Base-by-base conservation (phyloP, 768 basidiomycete genomes). In the Kwoniella dejecticola region DNA sequence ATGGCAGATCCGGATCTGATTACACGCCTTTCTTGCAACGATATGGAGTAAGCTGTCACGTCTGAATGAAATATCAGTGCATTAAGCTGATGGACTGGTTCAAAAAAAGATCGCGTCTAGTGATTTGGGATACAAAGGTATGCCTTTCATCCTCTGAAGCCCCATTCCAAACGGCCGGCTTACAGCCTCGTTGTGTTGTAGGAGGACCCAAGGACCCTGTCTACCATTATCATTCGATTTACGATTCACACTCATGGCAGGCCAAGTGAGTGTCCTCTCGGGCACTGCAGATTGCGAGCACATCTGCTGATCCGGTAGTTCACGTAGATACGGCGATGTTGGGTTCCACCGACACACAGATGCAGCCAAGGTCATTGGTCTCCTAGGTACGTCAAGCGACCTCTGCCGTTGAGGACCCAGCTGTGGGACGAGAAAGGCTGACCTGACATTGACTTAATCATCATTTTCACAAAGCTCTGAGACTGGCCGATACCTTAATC, bases 1-100 rank as follows among this genome's bases (percentile, higher is more conserved):
- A n/a, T n/a, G n/a, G n/a, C 42, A 60, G 79, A 23, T 89, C 87
- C 52, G 91, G 91, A 24, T 91, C 89, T 60, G 95, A 97, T 78
- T 97, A 84, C 68, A 96, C 94, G 0, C 88, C 91, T 10, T 96
- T 97, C 81, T 79, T 98, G 69, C 91, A 97, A 77, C 82, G 87
- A 41, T 81, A 86, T 52, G 88, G 88, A 1, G 84, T 89, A 42
- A 64, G 69, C n/a, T 8, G 1, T n/a, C 7, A 30, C 30, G 40
- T 19, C 5, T n/a, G 40, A 4, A 17, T n/a, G n/a, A n/a, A n/a
- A n/a, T n/a, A n/a, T n/a, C n/a, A n/a, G n/a, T n/a, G n/a, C n/a
- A 29, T 27, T 15, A 4, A 29, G 57, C 40, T 45, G 40, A 36
- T 33, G 10, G 11, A 57, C n/a, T 47, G 30, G 1, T 7, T 24